These are phyloP conservation scores for Ogataea philodendri DNA, from an alignment of 805 yeast species.

Conservation along the genomic window DNA sequence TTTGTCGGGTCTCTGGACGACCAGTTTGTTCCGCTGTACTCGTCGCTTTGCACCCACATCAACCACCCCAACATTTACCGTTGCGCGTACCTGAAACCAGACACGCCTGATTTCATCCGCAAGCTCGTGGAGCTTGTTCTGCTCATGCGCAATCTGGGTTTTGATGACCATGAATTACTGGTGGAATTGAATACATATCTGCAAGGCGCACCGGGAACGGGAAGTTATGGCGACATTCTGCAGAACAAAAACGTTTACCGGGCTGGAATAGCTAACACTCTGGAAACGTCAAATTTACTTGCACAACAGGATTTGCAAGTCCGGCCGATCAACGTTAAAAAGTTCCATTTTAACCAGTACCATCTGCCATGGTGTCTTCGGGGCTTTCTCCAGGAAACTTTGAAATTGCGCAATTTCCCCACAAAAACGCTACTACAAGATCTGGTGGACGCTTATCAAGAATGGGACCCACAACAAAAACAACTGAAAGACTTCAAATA, in stretches of 20 bases:
- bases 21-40: conserved; percentile 89
- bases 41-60: conserved; percentile 74
- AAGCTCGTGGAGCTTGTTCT: conserved; percentile 30
- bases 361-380: conserved; percentile 92
- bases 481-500: conserved; percentile 78
- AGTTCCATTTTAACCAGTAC: conserved; percentile 73
- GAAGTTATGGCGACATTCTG: conserved; percentile 79
- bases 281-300: conserved; percentile 69
- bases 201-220: conserved; percentile 69
- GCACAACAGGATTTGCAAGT: conserved; percentile 38
- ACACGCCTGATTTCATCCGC: conserved; percentile 42
- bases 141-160: conserved; percentile 28
- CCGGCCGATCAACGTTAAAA: conserved; percentile 36
- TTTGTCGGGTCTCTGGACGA: conserved; percentile 87
- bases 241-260: conserved; percentile 65
- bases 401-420: conserved; percentile 46
- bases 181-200: conserved; percentile 68
- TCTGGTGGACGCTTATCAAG: conserved; percentile 58
- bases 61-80: conserved; percentile 86
- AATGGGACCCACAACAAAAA: conserved; percentile 82
- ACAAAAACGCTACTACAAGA: conserved; percentile 43
- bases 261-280: conserved; percentile 64
- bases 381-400: conserved; percentile 69
- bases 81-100: conserved; percentile 70
- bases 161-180: conserved; percentile 32